Conservation (phyloP, 1,284 basidiomycete genomes). For the Boletus smithii region DNA sequence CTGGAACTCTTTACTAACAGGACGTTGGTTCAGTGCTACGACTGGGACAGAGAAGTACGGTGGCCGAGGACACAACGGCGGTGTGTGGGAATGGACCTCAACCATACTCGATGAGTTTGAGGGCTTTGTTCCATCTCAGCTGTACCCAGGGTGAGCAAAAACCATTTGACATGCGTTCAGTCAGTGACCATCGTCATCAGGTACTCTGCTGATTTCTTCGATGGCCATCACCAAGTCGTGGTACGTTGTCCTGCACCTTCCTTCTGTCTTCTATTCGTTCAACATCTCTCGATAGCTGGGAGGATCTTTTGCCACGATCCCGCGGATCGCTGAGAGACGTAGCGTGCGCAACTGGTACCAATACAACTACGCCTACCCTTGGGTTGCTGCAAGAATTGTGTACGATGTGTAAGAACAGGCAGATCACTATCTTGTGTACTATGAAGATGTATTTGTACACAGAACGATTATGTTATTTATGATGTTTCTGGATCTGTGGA, state of each 20-base stretch:
- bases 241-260: constrained; percentile 44
- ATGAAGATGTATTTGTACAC: constrained; percentile 13
- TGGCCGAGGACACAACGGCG: constrained; percentile 80
- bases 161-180: neutral
- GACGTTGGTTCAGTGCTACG: constrained; percentile 50
- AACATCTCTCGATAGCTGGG: constrained; percentile 58
- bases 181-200: constrained; percentile 33
- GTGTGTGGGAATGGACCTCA: constrained; percentile 99
- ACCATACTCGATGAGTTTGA: constrained; percentile 71
- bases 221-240: constrained; percentile 79
- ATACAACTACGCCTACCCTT: constrained; percentile 72
- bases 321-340: constrained; percentile 73
- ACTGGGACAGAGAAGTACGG: constrained; percentile 47
- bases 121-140: constrained; percentile 69
- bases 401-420: constrained; percentile 51
- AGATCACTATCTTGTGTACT: constrained; percentile 11
- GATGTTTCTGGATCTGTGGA: too few species aligned
- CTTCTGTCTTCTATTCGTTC: neutral
- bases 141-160: constrained; percentile 75
- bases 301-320: constrained; percentile 86
- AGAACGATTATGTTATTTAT: too few species aligned
- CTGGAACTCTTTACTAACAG: constrained; percentile 6
- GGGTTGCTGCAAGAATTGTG: constrained; percentile 66
- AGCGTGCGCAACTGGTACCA: constrained; percentile 85
- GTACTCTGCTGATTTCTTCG: constrained; percentile 89